Percentiles rank a stretch among this genome's conserved stretches.
phyloP scores from a whole-genome alignment of 78 protist genomes.

The Polysphondylium violaceum region DNA sequence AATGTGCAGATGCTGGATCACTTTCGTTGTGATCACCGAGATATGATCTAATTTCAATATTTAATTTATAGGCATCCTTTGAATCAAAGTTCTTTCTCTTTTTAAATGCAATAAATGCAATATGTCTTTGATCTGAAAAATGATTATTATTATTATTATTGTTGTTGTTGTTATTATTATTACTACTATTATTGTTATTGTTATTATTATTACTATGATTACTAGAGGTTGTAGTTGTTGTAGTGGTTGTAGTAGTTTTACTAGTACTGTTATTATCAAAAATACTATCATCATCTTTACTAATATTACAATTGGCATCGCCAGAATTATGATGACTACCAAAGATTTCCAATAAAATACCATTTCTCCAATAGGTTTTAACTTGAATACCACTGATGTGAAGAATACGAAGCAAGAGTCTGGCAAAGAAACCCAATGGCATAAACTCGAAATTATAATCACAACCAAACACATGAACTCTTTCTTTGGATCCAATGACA shows the following conservation, averaged over 20 bases:
- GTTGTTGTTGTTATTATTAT: background rate
- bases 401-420: slow-evolving; percentile 40
- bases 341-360: slow-evolving; percentile 43
- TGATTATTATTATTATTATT: background rate
- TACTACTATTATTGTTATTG: background rate
- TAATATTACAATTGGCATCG: background rate
- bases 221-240: background rate
- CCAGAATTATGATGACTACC: background rate
- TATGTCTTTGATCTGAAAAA: slow-evolving; percentile 20
- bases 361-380: slow-evolving; percentile 75
- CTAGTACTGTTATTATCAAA: background rate
- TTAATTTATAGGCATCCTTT: slow-evolving; percentile 47
- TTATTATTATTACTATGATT: background rate
- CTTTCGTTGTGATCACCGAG: slow-evolving; percentile 1
- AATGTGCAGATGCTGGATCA: slow-evolving; percentile 28
- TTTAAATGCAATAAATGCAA: slow-evolving; percentile 51
- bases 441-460: slow-evolving; percentile 74
- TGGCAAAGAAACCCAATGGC: slow-evolving; percentile 79
- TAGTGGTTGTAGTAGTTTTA: slow-evolving; percentile 12
- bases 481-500: slow-evolving; percentile 16
- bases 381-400: slow-evolving; percentile 44
- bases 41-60: slow-evolving; percentile 52
- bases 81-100: slow-evolving; percentile 46
- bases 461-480: slow-evolving; percentile 54
- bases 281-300: background rate